A percentile compares a stretch with the other conserved stretches of the same genome.
These are phyloP conservation scores for barrel medic (Medicago truncatula) DNA, from an alignment of 306 rosid genomes.

Conservation along the genomic window DNA sequence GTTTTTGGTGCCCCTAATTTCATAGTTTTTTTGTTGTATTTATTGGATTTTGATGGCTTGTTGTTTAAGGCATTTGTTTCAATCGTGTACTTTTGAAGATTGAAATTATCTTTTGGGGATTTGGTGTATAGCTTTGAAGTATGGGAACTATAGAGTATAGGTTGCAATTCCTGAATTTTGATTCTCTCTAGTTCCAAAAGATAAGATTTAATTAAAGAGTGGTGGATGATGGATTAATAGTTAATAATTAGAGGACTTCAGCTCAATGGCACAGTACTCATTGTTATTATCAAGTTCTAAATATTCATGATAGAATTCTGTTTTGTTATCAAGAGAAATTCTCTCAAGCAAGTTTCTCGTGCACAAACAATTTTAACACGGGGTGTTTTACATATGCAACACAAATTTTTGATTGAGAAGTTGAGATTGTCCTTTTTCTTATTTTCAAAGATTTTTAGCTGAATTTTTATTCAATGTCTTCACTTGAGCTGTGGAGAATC, in stretches of 20 bases:
- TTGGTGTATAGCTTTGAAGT: too few species aligned
- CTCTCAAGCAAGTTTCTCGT: neutral
- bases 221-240: neutral
- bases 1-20: constrained; percentile 37
- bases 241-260: too few species aligned
- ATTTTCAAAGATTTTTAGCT: constrained; percentile 7
- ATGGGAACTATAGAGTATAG: neutral
- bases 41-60: neutral
- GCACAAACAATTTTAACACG: too few species aligned
- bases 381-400: neutral
- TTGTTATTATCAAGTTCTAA: neutral
- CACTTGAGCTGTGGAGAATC: constrained; percentile 6
- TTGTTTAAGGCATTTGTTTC: constrained; percentile 5
- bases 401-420: constrained; percentile 8
- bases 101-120: constrained; percentile 10
- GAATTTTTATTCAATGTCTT: constrained; percentile 8
- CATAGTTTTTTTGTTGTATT: neutral
- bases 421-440: constrained; percentile 1
- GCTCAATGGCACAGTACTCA: too few species aligned
- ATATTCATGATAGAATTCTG: constrained; percentile 9
- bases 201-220: neutral
- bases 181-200: neutral
- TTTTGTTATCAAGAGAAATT: constrained; percentile 31
- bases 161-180: neutral
- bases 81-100: constrained; percentile 3